Base-by-base conservation (phyloP, 371 early-diverging fungal genomes). In the Apophysomyces ossiformis region DNA sequence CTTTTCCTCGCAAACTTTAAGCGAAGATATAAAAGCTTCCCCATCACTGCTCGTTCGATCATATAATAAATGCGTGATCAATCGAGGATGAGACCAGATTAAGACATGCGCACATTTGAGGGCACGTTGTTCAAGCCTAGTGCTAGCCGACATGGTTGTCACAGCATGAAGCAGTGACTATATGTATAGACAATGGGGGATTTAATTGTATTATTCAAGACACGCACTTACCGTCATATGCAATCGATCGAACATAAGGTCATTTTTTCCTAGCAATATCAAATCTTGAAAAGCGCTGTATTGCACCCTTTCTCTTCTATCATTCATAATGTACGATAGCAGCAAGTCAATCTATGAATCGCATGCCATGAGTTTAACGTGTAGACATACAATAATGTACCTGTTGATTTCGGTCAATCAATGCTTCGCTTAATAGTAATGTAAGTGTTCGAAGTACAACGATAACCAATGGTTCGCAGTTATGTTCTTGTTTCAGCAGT, bases 371-470 rank as follows among this genome's bases (percentile, higher is more conserved):
- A 16, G 13, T 41, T 36, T n/a, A 32, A 11, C 15, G 35, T 38
- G 16, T 21, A 21, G 41, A 15, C 4, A 11, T 13, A 21, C 58
- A 16, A 50, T 57, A 8, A 21, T 32, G 47, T 75, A 72, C 81
- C 66, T 78, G 87, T 57, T 86, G 81, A 63, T 77, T 74, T 44
- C 79, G 75, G 62, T 83, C 83, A 21, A 86, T 77, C 1, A 84
- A 61, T 5, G 82, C 84, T 68, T 85, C 73, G 36, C 76, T 83
- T 1, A 84, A 69, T 16, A 87, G 38, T 0, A 78, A 57, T 0
- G 85, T 84, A 47, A 87, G 64, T 6, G 85, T 85, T 43, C 80
- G 68, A 21, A 87, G 66, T 8, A 82, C 77, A 0, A 77, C 81
- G 32, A 73, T 72, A 0, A 77, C 69, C 5, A 85, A 71, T 16